These are phyloP conservation scores for Aspergillus ustus DNA, from an alignment of 2,329 filamentous ascomycete genomes.

Conservation along the genomic window DNA sequence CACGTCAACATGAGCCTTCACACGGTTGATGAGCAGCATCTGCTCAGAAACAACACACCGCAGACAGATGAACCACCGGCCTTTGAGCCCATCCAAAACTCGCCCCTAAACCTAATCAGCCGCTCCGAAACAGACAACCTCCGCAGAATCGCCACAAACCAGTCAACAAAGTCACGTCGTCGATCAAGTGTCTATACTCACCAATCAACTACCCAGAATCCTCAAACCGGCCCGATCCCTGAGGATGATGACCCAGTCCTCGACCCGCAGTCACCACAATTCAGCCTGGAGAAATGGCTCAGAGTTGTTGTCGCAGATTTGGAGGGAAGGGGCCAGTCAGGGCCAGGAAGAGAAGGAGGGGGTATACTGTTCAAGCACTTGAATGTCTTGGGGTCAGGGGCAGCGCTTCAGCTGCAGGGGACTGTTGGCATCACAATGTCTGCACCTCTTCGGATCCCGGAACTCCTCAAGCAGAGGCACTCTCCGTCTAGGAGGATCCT, in stretches of 20 bases:
- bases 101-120: slow-evolving; percentile 3
- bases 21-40: not conserved
- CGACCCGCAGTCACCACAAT: slow-evolving; percentile 7
- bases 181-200: slow-evolving; percentile 9
- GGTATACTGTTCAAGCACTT: not conserved
- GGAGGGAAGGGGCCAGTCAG: not conserved
- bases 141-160: slow-evolving; percentile 7
- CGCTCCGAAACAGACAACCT: slow-evolving; percentile 8
- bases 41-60: not conserved
- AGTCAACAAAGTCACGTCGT: slow-evolving; percentile 1
- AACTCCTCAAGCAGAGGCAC: slow-evolving; percentile 2
- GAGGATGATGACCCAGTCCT: slow-evolving; percentile 3
- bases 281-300: slow-evolving; percentile 15
- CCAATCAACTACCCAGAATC: not conserved
- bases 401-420: not conserved
- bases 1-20: not conserved
- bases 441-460: slow-evolving; percentile 1
- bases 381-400: not conserved
- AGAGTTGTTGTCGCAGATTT: slow-evolving; percentile 2
- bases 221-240: no score
- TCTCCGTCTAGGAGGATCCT: slow-evolving; percentile 11
- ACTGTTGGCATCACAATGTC: not conserved
- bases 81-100: not conserved
- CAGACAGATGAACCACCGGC: not conserved
- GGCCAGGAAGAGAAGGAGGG: not conserved